These are phyloP conservation scores for Begonia masoniana DNA, from an alignment of 306 rosid species.

Conservation along the genomic window DNA sequence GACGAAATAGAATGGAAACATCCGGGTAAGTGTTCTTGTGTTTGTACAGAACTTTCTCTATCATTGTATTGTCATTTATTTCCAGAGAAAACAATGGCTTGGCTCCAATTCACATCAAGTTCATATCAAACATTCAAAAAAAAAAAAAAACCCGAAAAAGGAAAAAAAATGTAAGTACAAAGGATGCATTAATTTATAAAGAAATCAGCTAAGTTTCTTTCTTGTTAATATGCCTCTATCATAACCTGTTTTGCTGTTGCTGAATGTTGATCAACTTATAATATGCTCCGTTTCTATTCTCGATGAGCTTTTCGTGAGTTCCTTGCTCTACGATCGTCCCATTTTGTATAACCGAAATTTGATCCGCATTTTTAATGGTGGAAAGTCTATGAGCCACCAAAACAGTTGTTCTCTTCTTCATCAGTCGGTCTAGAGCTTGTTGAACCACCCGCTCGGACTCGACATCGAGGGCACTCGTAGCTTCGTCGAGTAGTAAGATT, in stretches of 20 bases:
- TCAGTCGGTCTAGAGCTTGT: constrained; percentile 70
- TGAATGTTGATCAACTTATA: constrained; percentile 77
- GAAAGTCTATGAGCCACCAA: constrained; percentile 92
- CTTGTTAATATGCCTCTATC: not conserved
- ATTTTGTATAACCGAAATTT: constrained; percentile 75
- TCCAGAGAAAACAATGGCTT: not conserved
- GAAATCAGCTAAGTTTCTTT: too few relatives aligned
- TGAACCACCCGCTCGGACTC: constrained; percentile 84
- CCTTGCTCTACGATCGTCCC: constrained; percentile 95
- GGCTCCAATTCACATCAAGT: not conserved
- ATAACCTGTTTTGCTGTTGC: constrained; percentile 41
- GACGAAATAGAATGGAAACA: too few relatives aligned
- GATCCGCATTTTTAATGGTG: constrained; percentile 79
- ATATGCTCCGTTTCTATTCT: constrained; percentile 66
- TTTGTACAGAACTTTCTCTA: not conserved
- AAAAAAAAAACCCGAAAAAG: not conserved
- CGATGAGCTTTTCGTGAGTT: constrained; percentile 57
- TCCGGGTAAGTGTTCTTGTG: not conserved
- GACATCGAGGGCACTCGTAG: constrained; percentile 83
- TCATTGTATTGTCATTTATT: not conserved
- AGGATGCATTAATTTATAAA: too few relatives aligned
- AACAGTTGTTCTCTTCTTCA: constrained; percentile 74
- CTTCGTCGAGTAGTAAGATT: constrained; percentile 75
- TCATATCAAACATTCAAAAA: too few relatives aligned
- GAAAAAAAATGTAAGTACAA: not conserved